Conservation (phyloP, 2,329 filamentous ascomycete species). For the Chlorencoelia australis region DNA sequence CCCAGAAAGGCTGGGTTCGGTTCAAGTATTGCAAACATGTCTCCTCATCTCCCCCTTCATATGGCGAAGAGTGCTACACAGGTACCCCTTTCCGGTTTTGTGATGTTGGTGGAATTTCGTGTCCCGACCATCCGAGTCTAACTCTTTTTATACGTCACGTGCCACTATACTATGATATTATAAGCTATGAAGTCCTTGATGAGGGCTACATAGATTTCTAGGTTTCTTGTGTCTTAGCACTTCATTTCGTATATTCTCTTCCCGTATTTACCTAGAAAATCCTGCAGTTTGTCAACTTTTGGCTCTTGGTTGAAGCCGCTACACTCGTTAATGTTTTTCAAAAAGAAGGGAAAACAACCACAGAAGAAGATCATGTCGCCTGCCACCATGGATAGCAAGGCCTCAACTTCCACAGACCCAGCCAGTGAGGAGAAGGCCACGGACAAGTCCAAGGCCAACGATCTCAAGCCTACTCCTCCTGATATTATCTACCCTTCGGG, state of each 20-base stretch:
- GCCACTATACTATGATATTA: neutral
- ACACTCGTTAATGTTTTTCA: neutral
- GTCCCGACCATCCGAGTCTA: constrained; percentile 6
- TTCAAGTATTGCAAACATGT: constrained; percentile 1
- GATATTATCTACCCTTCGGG: neutral
- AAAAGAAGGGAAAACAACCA: neutral
- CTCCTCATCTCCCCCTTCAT: neutral
- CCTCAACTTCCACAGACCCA: neutral
- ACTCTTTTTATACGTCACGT: constrained; percentile 1
- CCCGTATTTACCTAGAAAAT: too few relatives aligned
- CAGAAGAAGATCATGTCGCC: neutral
- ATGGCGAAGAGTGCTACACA: too few relatives aligned
- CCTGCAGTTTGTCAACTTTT: neutral
- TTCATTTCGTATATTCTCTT: too few relatives aligned
- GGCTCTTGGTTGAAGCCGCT: neutral
- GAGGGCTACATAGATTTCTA: too few relatives aligned
- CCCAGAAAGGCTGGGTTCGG: neutral
- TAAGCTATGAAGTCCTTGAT: too few relatives aligned
- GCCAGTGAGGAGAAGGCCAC: too few relatives aligned
- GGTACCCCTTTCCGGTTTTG: too few relatives aligned
- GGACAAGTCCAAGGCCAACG: neutral
- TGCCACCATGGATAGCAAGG: neutral
- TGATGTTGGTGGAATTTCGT: too few relatives aligned
- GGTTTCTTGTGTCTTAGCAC: too few relatives aligned
- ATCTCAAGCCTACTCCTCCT: too few relatives aligned